A percentile compares a stretch with the other conserved stretches of the same genome.
Conservation (phyloP, 2,329 filamentous ascomycete species). For the Trichoderma simmonsii region DNA sequence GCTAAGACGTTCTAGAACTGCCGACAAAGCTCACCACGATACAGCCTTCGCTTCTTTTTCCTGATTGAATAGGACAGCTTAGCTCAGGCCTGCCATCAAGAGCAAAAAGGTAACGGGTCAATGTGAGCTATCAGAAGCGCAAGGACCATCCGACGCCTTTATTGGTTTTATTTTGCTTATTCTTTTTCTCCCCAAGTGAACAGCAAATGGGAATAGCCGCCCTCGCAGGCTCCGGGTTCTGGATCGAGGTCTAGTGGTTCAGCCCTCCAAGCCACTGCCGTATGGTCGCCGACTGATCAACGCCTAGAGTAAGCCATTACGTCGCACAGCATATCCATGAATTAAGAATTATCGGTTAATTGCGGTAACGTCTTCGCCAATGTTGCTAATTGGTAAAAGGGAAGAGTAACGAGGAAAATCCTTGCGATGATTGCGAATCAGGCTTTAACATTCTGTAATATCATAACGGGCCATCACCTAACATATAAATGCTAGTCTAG, state of each 20-base stretch:
- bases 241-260: background rate
- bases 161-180: background rate
- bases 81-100: background rate
- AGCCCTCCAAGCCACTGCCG: background rate
- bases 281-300: background rate
- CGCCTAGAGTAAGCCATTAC: background rate
- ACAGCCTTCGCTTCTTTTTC: background rate
- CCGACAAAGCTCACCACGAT: background rate
- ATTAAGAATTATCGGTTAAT: background rate
- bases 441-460: background rate
- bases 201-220: background rate
- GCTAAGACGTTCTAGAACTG: background rate
- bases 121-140: background rate
- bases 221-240: background rate
- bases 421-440: background rate
- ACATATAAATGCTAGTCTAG: no score
- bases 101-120: background rate
- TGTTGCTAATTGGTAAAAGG: background rate
- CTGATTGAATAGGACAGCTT: background rate
- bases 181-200: background rate
- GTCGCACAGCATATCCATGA: background rate
- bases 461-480: background rate
- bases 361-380: background rate
- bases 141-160: background rate
- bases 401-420: background rate